These are phyloP conservation scores for Ceratonia siliqua DNA, from an alignment of 306 rosid genomes.

Conservation along the genomic window DNA sequence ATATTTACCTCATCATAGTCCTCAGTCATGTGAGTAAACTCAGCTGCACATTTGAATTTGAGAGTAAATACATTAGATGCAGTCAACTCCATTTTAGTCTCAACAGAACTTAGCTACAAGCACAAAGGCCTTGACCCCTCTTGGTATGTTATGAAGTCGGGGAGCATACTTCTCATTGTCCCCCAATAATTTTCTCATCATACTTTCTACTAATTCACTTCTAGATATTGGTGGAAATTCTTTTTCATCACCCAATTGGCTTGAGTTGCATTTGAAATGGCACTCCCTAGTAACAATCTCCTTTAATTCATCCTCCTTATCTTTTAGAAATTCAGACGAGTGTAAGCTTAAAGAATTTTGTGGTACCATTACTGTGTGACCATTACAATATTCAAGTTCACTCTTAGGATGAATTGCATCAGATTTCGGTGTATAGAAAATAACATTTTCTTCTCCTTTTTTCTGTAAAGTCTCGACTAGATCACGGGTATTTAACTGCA, in stretches of 20 bases:
- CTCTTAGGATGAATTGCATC: conserved; percentile 41
- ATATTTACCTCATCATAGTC: conserved; percentile 77
- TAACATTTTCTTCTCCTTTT: conserved; percentile 43
- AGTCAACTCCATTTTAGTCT: conserved; percentile 73
- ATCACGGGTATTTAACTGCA: conserved; percentile 32
- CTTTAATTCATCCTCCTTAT: conserved; percentile 28
- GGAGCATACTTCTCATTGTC: conserved; percentile 54
- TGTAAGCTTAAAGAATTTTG: conserved; percentile 35
- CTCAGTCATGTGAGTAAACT: conserved; percentile 73
- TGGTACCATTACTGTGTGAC: conserved; percentile 31
- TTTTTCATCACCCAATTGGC: conserved; percentile 37
- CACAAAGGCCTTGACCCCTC: conserved; percentile 74
- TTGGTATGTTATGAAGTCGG: conserved; percentile 76
- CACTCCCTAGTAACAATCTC: conserved; percentile 32
- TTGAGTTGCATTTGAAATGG: conserved; percentile 36
- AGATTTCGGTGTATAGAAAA: conserved; percentile 37
- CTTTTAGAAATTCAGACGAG: conserved; percentile 33
- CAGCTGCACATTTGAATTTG: conserved; percentile 78
- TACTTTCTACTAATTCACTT: conserved; percentile 63
- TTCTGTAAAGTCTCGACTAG: conserved; percentile 30
- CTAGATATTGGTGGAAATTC: conserved; percentile 89
- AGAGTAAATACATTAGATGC: conserved; percentile 62
- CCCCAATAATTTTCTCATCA: conserved; percentile 50
- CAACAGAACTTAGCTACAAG: conserved; percentile 74
- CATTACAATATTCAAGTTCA: conserved; percentile 43